Conservation (phyloP, 352 stramenopile genomes). For the Halophytophthora polymorphica region DNA sequence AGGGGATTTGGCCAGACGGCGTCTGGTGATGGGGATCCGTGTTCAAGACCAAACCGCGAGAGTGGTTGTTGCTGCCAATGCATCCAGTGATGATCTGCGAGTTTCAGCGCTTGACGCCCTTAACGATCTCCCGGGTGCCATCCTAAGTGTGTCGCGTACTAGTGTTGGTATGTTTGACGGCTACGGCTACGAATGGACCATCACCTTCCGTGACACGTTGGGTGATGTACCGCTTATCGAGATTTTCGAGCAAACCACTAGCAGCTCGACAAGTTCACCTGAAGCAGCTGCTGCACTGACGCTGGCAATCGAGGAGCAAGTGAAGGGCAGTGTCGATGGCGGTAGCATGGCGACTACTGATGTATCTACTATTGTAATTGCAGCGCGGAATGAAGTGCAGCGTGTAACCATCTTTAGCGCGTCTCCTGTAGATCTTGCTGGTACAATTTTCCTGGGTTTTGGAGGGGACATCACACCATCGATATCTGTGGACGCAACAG, state of each 20-base stretch:
- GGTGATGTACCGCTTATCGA: conserved; percentile 49
- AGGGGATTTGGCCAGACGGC: conserved; percentile 21
- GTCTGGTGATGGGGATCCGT: conserved; percentile 13
- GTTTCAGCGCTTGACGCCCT: conserved; percentile 13
- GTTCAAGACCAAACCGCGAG: conserved; percentile 17
- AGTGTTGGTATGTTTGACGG: conserved; percentile 40
- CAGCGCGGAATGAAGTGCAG: conserved; percentile 47
- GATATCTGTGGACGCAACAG: conserved; percentile 41
- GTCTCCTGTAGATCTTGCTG: conserved; percentile 58
- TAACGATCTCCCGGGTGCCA: conserved; percentile 8
- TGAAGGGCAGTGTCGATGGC: conserved; percentile 38
- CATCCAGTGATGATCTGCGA: conserved; percentile 29
- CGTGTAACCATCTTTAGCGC: conserved; percentile 65
- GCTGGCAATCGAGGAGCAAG: conserved; percentile 31
- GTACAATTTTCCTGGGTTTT: conserved; percentile 55
- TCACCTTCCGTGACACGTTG: conserved; percentile 55
- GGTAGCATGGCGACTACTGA: conserved; percentile 12
- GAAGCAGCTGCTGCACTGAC: conserved; percentile 26
- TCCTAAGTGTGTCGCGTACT: conserved; percentile 34
- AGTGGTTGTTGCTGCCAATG: conserved; percentile 36
- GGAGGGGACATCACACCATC: conserved; percentile 53
- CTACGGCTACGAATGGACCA: conserved; percentile 67
- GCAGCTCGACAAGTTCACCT: conserved; percentile 11
- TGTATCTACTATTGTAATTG: conserved; percentile 26
- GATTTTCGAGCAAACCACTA: conserved; percentile 10